Evolutionary conservation across 225 moss, liverwort and hornwort species (phyloP).

Genomic region (Bryoerythrophyllum caledonicum): DNA sequence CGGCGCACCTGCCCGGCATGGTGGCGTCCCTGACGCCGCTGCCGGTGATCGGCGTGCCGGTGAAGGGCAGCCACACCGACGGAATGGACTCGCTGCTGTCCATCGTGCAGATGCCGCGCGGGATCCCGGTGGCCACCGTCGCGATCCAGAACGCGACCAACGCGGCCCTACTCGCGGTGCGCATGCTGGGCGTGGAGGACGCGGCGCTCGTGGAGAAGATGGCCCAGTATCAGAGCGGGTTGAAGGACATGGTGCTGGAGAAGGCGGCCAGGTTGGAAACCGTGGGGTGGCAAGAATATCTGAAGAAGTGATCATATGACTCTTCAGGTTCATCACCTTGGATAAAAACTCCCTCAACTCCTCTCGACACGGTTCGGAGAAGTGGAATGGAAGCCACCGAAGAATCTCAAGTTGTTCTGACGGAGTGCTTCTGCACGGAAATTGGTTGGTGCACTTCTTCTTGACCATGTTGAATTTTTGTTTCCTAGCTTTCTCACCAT

Average conservation of each 20-base stretch:
- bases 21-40: constrained; percentile 89
- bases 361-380: not conserved
- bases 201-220: constrained; percentile 60
- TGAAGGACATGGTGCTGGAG: constrained; percentile 73
- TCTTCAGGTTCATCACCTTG: not conserved
- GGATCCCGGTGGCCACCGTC: constrained; percentile 91
- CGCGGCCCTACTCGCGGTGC: constrained; percentile 84
- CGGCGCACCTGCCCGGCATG: constrained; percentile 95
- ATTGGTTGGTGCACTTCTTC: not conserved
- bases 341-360: not conserved
- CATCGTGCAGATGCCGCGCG: constrained; percentile 94
- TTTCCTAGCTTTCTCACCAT: not conserved
- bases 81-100: constrained; percentile 91
- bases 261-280: constrained; percentile 76
- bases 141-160: constrained; percentile 96
- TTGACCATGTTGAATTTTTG: constrained; percentile 6
- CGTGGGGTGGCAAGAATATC: constrained; percentile 71
- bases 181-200: constrained; percentile 69
- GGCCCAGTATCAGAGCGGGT: constrained; percentile 64
- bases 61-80: constrained; percentile 87
- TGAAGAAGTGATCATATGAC: constrained; percentile 23
- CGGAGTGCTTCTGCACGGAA: constrained; percentile 32
- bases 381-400: constrained; percentile 17
- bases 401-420: not conserved
- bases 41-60: constrained; percentile 95